Evolutionary conservation across 257 asterid genomes (phyloP), one percentile per base, ranked within the genome.

Genomic region (Fraxinus cuspidata): DNA sequence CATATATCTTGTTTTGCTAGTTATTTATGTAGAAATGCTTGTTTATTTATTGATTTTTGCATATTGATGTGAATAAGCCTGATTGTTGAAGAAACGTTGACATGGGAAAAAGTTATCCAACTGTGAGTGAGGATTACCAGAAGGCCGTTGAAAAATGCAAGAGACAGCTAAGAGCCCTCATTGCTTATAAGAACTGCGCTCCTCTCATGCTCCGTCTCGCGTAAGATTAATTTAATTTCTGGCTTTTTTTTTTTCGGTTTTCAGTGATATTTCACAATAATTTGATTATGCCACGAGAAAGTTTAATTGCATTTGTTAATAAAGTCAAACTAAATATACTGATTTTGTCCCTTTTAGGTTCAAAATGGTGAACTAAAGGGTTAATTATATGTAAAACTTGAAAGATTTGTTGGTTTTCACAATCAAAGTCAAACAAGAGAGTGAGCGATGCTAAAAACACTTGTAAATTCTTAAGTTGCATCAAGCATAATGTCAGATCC

Each of bases 121-220:
- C 86, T 1, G 96, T 89, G 70, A 94, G 93, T 42, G 94, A 77
- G 49, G 98, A 94, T 79, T 94, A 92, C 84, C 81, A 70, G 73
- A 87, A 85, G 87, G 97, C 97, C 4, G 58, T 92, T 75, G 96
- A 91, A 60, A 94, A 94, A 74, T 80, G 86, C 80, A 91, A 83
- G 92, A 90, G 89, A 81, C 90, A 94, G 87, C 94, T 94, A 51
- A 86, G 97, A 81, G 98, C 93, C 16, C 84, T 94, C 73, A 94
- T 94, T 42, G 94, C 97, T 29, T 94, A 89, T 86, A 94, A 92
- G 87, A 80, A 85, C 69, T 92, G 97, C 78, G 96, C 97, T 86
- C 97, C 97, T 19, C 75, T 94, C 79, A 91, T 92, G 94, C 93
- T 94, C 15, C 94, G 97, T 29, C 79, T 92, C 25, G 98, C 94